These are phyloP conservation scores for Meredithiella fracta DNA, from an alignment of 2,329 filamentous ascomycete species.

Conservation along the genomic window DNA sequence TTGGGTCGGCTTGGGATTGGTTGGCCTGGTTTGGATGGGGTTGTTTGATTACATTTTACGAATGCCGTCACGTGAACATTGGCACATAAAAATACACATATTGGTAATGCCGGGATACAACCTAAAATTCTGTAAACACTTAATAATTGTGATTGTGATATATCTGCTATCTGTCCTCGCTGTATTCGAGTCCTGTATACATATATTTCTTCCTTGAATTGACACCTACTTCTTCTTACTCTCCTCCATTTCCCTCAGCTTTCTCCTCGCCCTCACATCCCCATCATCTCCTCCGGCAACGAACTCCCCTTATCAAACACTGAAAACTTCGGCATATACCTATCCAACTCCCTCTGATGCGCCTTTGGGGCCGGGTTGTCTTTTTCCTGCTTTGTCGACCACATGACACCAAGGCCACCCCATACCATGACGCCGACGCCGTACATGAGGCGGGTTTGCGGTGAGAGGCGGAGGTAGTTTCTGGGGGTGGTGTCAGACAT, in stretches of 20 bases:
- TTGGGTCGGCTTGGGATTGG: no score
- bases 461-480: conserved; percentile 50
- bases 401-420: conserved; percentile 55
- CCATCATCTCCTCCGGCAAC: not conserved
- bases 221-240: not conserved
- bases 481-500: not conserved
- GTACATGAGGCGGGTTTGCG: conserved; percentile 53
- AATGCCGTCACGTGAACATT: no score
- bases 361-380: conserved; percentile 56
- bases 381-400: conserved; percentile 57
- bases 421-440: conserved; percentile 63
- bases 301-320: conserved; percentile 30
- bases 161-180: not conserved
- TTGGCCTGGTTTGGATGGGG: no score
- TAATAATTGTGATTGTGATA: no score
- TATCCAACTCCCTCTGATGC: conserved; percentile 51
- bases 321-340: conserved; percentile 44
- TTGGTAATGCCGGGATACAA: no score
- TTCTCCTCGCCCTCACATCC: not conserved
- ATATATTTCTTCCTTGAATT: not conserved
- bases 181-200: not conserved
- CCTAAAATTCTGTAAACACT: no score
- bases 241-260: not conserved
- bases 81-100: no score
- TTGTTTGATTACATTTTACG: no score